Base-by-base conservation (phyloP, 2,329 filamentous ascomycete species). In the Verticillium albo-atrum region DNA sequence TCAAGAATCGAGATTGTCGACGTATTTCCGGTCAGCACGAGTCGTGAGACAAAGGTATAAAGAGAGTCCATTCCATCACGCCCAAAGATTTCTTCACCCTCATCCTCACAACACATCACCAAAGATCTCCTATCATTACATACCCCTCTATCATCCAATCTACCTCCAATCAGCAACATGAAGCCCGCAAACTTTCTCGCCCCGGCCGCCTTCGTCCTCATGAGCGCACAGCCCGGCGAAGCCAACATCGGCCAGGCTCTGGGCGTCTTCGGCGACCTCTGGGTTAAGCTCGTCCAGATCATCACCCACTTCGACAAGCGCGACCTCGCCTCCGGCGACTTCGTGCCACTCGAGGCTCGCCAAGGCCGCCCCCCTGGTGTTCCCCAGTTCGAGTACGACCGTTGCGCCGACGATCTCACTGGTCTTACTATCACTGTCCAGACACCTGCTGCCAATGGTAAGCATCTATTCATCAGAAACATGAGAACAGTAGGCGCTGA, bases 191-290 rank as follows among this genome's bases (percentile, higher is more conserved):
- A 37, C 35, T 12, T 37, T 17, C 35, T 37, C 35, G 12, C 15
- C 28, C 26, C 58, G 23, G 58, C 51, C 25, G 54, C 58, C 30
- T 27, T 60, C 27, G 58, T 57, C 30, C 42, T 60, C 57, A 54
- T 63, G 37, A 59, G 50, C 57, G 56, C 26, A 34, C 61, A 55
- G 37, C 55, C 28, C 52, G 57, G 42, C 51, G 60, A 23, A 58
- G 57, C 27, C 35, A 55, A 37, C 12, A 15, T 37, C 30, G 50
- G 59, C 30, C 35, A 37, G 15, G 35, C 30, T 12, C 30, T 32
- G 30, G 30, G 30, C 12, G 12, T 32, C 30, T 32, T 32, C 30
- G 30, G 30, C 12, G 30, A 32, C 30, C 30, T 32, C 30, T 32
- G 35, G 35, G 35, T 17, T 6, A 37, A 37, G 17, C 6, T 37